Evolutionary conservation across 2,329 filamentous ascomycete species (phyloP).

Genomic region (Penicillium sclerotigenum): DNA sequence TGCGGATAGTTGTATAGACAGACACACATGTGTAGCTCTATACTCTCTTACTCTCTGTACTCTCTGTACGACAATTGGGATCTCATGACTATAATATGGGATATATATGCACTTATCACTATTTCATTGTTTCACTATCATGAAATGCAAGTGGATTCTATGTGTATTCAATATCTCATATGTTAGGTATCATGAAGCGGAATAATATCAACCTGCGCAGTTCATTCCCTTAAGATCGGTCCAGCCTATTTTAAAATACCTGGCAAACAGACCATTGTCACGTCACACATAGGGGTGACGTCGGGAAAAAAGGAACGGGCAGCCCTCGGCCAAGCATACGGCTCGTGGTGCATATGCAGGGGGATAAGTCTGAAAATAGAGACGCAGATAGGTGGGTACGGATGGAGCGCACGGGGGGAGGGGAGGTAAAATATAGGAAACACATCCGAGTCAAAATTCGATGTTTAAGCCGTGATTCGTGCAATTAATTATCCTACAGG

Average conservation of each 20-base stretch:
- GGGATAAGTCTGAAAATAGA: neutral
- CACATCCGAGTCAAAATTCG: neutral
- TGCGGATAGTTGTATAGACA: neutral
- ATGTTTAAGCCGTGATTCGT: slow-evolving; percentile 7
- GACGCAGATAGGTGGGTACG: neutral
- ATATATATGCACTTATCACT: neutral
- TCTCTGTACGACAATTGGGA: neutral
- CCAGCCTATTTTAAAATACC: slow-evolving; percentile 11
- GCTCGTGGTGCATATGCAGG: slow-evolving; percentile 13
- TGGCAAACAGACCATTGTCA: slow-evolving; percentile 8
- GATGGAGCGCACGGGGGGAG: neutral
- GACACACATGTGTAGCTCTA: too few species aligned
- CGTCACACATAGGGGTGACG: slow-evolving; percentile 4
- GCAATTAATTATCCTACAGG: slow-evolving; percentile 5
- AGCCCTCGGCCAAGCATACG: neutral
- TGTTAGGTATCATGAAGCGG: neutral
- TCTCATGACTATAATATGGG: neutral
- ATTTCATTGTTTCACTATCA: neutral
- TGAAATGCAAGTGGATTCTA: neutral
- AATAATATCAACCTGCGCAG: neutral
- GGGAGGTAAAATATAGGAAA: neutral
- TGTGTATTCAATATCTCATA: neutral
- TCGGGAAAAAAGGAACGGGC: neutral
- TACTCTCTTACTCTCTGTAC: too few species aligned
- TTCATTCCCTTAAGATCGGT: neutral